Base-by-base conservation (phyloP, 208 protist species). In the Leishmania major region DNA sequence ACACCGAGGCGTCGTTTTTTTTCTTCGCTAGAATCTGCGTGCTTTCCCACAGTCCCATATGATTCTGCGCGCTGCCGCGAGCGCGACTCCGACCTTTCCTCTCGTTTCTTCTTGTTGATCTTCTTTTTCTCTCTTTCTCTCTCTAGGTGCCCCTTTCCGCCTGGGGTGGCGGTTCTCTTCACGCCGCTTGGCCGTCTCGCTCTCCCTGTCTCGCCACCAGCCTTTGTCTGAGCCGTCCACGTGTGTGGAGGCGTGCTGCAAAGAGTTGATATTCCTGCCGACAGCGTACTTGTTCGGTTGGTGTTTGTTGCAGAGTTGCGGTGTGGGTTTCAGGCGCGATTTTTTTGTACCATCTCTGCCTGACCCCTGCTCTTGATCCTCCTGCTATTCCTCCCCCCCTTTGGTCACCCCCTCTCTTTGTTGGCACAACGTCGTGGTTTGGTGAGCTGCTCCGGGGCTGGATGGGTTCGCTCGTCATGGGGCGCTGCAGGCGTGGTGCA, bases 381-480 rank as follows among this genome's bases (percentile, higher is more conserved):
- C 25, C 51, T 51, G 15, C 43, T 19, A 7, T n/a, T 55, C 45
- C 0, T 47, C 25, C 6, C 3, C 25, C 6, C 25, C 0, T 74
- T 53, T 49, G 40, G 25, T 22, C 45, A 31, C 13, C 37, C 25
- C 25, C 45, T 8, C 57, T n/a, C 25, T n/a, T 19, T 28, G 17
- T 17, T 55, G 62, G 15, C 75, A 80, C 78, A 75, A 82, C 82
- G 82, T 81, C 74, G 77, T 82, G 78, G 82, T 35, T 82, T 79
- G 3, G 59, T 37, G 81, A 72, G 75, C 22, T 60, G 6, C 11
- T 82, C 45, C 53, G 66, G 78, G 70, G 57, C 45, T 86, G 82
- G 82, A 86, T 86, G 78, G 66, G 79, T 47, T 86, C 78, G 28
- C 80, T 83, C 49, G 70, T 80, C 51, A 86, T 83, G 83, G 78